Evolutionary conservation across 1,284 basidiomycete species (phyloP), one percentile per base, ranked within the genome.

Genomic region (Takashimella tepidaria): DNA sequence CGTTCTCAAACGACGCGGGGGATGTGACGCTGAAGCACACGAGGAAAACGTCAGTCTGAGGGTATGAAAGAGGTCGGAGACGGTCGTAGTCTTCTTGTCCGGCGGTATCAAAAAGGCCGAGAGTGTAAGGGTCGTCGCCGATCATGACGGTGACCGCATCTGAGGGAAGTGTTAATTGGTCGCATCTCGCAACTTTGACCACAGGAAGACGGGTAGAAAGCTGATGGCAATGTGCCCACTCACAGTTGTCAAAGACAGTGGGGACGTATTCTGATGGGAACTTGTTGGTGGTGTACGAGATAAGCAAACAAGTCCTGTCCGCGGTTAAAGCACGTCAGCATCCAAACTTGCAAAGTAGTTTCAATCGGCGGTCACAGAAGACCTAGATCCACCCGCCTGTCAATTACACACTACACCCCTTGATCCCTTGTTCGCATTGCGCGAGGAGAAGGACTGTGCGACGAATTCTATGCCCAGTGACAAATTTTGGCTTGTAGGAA

Each of bases 101-200:
- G 66, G 95, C 95, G 58, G 95, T 99, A 82, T 99, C 95, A 77
- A 98, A 99, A 59, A 99, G 79, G 54, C 96, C 96, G 67, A 98
- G 81, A 58, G 96, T 98, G 80, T 98, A 98, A 50, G 95, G 95
- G 78, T 98, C 95, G 73, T 98, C 96, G 55, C 95, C 96, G 78
- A 99, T 98, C 95, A 98, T 98, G 61, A 98, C 96, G 10, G 95
- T 98, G 60, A 98, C 96, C 50, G 95, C 93, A 79, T 98, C 92
- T 93, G 75, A 12, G n/a, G n/a, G n/a, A n/a, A n/a, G n/a, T n/a
- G n/a, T n/a, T n/a, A n/a, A n/a, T n/a, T n/a, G n/a, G n/a, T n/a
- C n/a, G n/a, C n/a, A n/a, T n/a, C n/a, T n/a, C n/a, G n/a, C n/a
- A n/a, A n/a, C n/a, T n/a, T n/a, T n/a, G n/a, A n/a, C n/a, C n/a